A percentile compares a stretch with the other conserved stretches of the same genome.
Conservation (phyloP, 805 yeast species). For the Kodamaea jinghongensis region DNA sequence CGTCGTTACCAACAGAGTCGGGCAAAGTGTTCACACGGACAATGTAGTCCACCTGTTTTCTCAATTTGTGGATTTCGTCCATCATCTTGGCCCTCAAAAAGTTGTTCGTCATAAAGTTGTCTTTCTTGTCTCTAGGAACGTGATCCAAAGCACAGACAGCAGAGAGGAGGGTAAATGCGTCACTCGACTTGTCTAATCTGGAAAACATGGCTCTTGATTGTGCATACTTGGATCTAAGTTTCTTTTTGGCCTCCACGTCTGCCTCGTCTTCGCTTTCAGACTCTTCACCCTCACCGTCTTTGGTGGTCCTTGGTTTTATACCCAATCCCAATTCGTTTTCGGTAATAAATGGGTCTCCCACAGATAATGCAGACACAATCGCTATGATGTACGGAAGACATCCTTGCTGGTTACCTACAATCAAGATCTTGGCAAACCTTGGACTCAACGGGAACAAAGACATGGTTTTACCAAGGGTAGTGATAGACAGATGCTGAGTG, state of each 20-base stretch:
- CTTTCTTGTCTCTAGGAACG: constrained; percentile 48
- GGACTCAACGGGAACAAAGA: constrained; percentile 92
- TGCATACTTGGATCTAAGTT: constrained; percentile 49
- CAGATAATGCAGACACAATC: constrained; percentile 86
- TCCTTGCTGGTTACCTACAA: constrained; percentile 81
- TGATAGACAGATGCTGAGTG: constrained; percentile 49
- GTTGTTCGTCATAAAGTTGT: constrained; percentile 52
- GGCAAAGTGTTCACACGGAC: constrained; percentile 64
- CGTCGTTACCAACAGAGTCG: constrained; percentile 53
- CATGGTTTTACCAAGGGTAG: constrained; percentile 83
- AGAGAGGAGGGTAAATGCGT: constrained; percentile 69
- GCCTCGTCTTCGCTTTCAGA: constrained; percentile 32
- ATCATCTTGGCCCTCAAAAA: constrained; percentile 75
- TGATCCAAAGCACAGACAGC: constrained; percentile 89
- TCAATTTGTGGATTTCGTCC: constrained; percentile 79
- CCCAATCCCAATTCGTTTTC: constrained; percentile 71
- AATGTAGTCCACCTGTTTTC: constrained; percentile 75
- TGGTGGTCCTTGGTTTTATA: constrained; percentile 12
- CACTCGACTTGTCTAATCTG: constrained; percentile 70
- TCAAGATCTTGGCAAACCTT: constrained; percentile 83
- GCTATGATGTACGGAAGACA: constrained; percentile 90
- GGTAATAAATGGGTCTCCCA: constrained; percentile 83
- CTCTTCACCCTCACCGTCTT: constrained; percentile 24
- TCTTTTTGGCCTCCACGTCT: constrained; percentile 39
- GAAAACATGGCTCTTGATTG: constrained; percentile 61